These are phyloP conservation scores for Fagus sylvatica DNA, from an alignment of 306 rosid species.

Conservation along the genomic window DNA sequence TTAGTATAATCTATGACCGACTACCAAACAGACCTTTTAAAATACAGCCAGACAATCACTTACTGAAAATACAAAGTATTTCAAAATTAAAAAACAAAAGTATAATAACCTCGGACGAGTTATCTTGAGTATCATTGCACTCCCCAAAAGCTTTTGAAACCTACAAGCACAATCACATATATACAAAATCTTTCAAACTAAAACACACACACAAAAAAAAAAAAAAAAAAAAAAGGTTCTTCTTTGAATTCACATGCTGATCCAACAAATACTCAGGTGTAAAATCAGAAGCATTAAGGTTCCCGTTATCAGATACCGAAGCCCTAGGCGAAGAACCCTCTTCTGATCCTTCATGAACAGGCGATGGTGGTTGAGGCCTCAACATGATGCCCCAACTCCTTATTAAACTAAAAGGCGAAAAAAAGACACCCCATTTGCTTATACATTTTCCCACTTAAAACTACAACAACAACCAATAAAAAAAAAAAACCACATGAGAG, in stretches of 20 bases:
- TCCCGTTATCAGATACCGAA: constrained; percentile 79
- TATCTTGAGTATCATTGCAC: constrained; percentile 53
- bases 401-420: constrained; percentile 55
- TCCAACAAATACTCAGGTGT: constrained; percentile 41
- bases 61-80: background rate
- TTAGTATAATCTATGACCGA: background rate
- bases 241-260: constrained; percentile 11
- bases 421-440: constrained; percentile 24
- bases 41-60: background rate
- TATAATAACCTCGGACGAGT: constrained; percentile 58
- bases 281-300: constrained; percentile 53
- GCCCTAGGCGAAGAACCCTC: constrained; percentile 88
- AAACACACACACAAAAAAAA: background rate
- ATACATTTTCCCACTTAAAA: background rate
- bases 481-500: background rate
- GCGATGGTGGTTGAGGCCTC: constrained; percentile 87
- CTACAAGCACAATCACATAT: constrained; percentile 36
- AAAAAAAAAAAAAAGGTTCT: background rate
- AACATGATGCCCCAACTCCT: constrained; percentile 68
- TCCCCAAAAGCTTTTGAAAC: constrained; percentile 58
- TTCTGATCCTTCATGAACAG: constrained; percentile 85
- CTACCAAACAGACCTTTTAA: too few species aligned
- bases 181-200: constrained; percentile 1
- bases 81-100: constrained; percentile 7
- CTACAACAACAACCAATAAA: background rate